phyloP scores from a whole-genome alignment of 164 flowering plant species.

The Stephania japonica region DNA sequence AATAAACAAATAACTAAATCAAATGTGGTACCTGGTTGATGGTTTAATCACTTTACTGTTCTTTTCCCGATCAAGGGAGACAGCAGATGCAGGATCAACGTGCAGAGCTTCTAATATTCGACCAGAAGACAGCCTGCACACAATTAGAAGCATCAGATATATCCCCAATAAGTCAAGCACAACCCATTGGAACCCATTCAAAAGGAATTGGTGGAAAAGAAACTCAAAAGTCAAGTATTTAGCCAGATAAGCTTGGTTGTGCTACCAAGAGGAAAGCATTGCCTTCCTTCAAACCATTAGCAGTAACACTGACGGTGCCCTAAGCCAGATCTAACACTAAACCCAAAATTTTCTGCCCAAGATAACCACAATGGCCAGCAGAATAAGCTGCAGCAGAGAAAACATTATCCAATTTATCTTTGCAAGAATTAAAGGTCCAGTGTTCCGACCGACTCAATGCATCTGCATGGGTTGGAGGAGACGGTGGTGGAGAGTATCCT shows the following conservation, averaged over 20 bases:
- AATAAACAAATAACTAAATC: background rate
- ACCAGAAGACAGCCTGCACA: conserved; percentile 84
- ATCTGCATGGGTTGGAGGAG: conserved; percentile 74
- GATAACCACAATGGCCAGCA: conserved; percentile 43
- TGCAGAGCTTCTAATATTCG: conserved; percentile 91
- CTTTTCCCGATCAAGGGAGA: conserved; percentile 72
- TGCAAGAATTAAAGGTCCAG: conserved; percentile 93
- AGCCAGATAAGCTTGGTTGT: conserved; percentile 1
- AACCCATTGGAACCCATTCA: conserved; percentile 7
- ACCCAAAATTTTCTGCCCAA: conserved; percentile 45
- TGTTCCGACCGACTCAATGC: conserved; percentile 96
- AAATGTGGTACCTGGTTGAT: conserved; percentile 47
- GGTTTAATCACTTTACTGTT: conserved; percentile 47
- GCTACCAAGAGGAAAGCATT: conserved; percentile 44
- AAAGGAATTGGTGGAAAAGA: conserved; percentile 5
- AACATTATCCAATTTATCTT: conserved; percentile 89
- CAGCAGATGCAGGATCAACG: conserved; percentile 96
- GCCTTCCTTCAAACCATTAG: conserved; percentile 25
- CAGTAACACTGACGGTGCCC: conserved; percentile 30
- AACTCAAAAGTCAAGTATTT: conserved; percentile 2
- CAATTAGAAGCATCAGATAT: conserved; percentile 38
- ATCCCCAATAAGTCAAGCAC: conserved; percentile 14
- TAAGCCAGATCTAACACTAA: conserved; percentile 42
- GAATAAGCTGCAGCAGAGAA: conserved; percentile 76
- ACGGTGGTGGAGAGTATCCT: conserved; percentile 86